Evolutionary conservation across 257 asterid species (phyloP), one percentile per base, ranked within the genome.

Genomic region (Solanum verrucosum): DNA sequence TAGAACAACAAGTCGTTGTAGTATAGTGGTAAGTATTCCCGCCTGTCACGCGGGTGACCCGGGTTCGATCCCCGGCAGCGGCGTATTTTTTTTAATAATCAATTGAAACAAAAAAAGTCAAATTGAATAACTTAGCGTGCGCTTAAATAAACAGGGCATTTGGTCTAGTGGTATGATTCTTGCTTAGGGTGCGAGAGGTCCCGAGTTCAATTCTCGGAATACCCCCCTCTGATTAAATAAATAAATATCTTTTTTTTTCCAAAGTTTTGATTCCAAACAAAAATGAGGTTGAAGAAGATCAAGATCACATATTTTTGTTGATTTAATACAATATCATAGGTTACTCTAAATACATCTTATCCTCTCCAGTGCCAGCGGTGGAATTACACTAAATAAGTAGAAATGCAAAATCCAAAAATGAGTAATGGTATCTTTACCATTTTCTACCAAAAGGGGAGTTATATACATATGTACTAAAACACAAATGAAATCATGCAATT

Each of bases 1-100:
- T 12, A 44, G 5, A 12, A 44, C 52, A 44, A 37, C 15, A 4
- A 52, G 89, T 88, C 91, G 56, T 75, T 37, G 52, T 23, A 75
- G 84, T 14, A 38, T 94, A 96, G 99, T 94, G 98, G 98, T 95
- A 15, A 95, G 99, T 94, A 96, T 94, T 91, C 96, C 96, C 94
- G 95, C 99, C 98, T 96, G 98, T 94, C 95, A 94, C 98, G 95
- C 96, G 95, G 96, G 96, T 88, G 96, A 96, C 98, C 97, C 96
- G 96, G 98, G 98, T 95, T 96, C 97, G 96, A 94, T 95, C 98
- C 98, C 98, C 97, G 97, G 95, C 98, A 94, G 88, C 95, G 97
- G 98, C 98, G 94, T 0, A n/a, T 7, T 0, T 29, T 7, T 13
- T 68, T 27, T 7, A 20, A 27, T 1, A 56, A 56, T 56, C 67